A percentile compares a stretch with the other conserved stretches of the same genome.
These are phyloP conservation scores for Solanum appendiculatum DNA, from an alignment of 257 asterid species.

Conservation along the genomic window DNA sequence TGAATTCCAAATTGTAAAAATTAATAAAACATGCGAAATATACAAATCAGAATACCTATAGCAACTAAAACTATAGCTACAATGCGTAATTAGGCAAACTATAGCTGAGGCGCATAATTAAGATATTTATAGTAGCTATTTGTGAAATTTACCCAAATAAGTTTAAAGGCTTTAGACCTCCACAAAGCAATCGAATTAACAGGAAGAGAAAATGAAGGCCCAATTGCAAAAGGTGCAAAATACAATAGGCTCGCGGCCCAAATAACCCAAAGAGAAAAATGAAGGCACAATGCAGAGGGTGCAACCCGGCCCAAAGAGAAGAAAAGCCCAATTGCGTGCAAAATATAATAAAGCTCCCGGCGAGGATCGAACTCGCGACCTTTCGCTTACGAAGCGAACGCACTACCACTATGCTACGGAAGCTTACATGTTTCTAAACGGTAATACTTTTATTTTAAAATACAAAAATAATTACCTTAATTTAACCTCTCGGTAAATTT, in stretches of 20 bases:
- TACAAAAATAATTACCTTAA: too few relatives aligned
- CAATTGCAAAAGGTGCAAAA: background rate
- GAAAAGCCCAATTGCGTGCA: too few relatives aligned
- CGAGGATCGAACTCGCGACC: constrained; percentile 99
- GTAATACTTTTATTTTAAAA: too few relatives aligned
- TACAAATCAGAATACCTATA: background rate
- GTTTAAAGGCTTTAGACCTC: background rate
- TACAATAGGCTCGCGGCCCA: too few relatives aligned
- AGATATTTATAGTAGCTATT: background rate
- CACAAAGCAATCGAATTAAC: background rate
- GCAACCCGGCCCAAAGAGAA: too few relatives aligned
- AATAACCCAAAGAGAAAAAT: too few relatives aligned
- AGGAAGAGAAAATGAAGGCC: background rate
- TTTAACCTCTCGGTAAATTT: too few relatives aligned
- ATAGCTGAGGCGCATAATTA: background rate
- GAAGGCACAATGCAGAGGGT: background rate
- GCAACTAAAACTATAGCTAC: background rate
- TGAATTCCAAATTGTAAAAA: background rate
- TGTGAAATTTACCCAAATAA: background rate
- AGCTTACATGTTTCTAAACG: too few relatives aligned
- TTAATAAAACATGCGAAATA: background rate
- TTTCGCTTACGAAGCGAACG: constrained; percentile 99
- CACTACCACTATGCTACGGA: constrained; percentile 99
- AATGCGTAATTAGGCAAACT: background rate
- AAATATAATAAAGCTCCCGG: constrained; percentile 69